Base-by-base conservation (phyloP, 164 flowering plant species). In the Malania oleifera region DNA sequence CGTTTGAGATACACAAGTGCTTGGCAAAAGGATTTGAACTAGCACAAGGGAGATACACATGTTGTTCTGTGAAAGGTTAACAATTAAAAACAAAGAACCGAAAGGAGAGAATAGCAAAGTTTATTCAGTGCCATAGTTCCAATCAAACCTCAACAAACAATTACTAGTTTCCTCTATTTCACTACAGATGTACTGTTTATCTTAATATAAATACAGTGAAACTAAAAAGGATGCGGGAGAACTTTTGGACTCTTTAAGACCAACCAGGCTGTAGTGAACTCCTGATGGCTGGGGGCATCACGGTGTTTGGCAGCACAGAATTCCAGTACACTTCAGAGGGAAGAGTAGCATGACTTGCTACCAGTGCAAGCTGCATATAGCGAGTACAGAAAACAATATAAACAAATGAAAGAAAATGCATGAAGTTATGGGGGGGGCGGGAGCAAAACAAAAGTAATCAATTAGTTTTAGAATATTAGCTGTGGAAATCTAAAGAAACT, bases 241-340 rank as follows among this genome's bases (percentile, higher is more conserved):
- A 31, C 37, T 4, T 31, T 31, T 9, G 9, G 41, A 6, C 1
- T 38, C 41, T 15, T 31, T 4, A 39, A 29, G 29, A 54, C 74
- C 3, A 18, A 73, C 80, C 83, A 17, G 70, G 69, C 14, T 63
- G 57, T 7, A 79, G 68, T 28, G 73, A 67, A 49, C 66, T 73
- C 3, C 17, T 55, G 57, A 79, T 52, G 18, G 71, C 57, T 56
- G 63, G 66, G 1, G 83, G 83, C 71, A 79, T 74, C 13, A 71
- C 72, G 20, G 78, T 69, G 62, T 54, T 68, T 17, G 83, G 83
- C 27, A 76, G 54, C 54, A 62, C 62, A 13, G 71, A 54, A 10
- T 72, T 66, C 83, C 83, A 79, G 66, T 79, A 79, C 1, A 57
- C 44, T 57, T 74, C 62, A 12, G 80, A 68, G 11, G 80, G 39